phyloP scores from a whole-genome alignment of 352 stramenopile species.

The Phytophthora agathidicida region DNA sequence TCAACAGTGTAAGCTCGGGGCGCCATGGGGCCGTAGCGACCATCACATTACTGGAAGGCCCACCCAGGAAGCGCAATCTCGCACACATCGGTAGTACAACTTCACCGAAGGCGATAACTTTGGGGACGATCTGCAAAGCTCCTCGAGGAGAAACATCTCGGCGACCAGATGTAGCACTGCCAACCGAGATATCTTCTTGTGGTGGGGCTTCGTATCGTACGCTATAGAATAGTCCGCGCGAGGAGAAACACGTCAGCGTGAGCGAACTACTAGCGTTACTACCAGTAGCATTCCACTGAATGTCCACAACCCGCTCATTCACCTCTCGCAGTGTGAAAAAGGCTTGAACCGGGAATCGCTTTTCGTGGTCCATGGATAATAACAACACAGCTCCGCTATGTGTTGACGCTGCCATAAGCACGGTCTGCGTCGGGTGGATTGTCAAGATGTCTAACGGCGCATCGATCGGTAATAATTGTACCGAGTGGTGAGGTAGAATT shows the following conservation, averaged over 20 bases:
- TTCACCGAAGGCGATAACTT: constrained; percentile 56
- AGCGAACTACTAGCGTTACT: constrained; percentile 38
- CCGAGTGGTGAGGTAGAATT: constrained; percentile 65
- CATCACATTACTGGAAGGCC: constrained; percentile 57
- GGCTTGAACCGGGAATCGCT: constrained; percentile 64
- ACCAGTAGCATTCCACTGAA: constrained; percentile 55
- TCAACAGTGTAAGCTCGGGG: constrained; percentile 56
- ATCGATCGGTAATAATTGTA: constrained; percentile 43
- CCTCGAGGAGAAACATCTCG: constrained; percentile 22
- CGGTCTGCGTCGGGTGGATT: constrained; percentile 62
- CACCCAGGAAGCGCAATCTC: constrained; percentile 48
- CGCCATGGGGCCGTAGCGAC: constrained; percentile 41
- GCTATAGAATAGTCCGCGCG: constrained; percentile 53
- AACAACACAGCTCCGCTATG: constrained; percentile 50
- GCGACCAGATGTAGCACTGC: constrained; percentile 12
- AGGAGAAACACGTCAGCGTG: constrained; percentile 65
- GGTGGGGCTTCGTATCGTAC: constrained; percentile 40
- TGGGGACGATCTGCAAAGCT: constrained; percentile 38
- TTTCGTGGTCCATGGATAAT: constrained; percentile 74
- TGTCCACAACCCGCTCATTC: constrained; percentile 56
- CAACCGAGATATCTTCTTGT: constrained; percentile 22
- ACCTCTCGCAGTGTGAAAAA: constrained; percentile 49
- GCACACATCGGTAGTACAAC: constrained; percentile 45
- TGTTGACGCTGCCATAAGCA: constrained; percentile 65
- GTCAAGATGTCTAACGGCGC: constrained; percentile 58